Base-by-base conservation (phyloP, 2,329 filamentous ascomycete species). In the Xylariaceae sp. region DNA sequence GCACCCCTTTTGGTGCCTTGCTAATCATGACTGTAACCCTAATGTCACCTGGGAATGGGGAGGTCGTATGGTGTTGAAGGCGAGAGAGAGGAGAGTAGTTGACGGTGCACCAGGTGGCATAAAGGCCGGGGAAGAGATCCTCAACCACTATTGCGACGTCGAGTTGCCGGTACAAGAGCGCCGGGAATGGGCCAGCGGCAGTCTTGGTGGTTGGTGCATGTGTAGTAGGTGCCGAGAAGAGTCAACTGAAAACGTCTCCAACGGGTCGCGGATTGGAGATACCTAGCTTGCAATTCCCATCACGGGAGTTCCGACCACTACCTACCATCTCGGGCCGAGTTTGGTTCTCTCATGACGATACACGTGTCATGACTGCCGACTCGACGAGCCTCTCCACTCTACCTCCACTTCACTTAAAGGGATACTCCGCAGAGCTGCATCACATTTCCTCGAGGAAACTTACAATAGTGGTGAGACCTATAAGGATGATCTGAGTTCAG, bases 11-110 rank as follows among this genome's bases (percentile, higher is more conserved):
- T 99, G 95, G 92, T 98, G 93, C 74, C 80, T 98, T 26, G 93
- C 93, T 23, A 99, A 99, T 69, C 95, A 99, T 72, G 91, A 92
- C 71, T 99, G 95, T 74, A 87, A 96, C 70, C 95, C 95, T 7
- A 97, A 96, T 72, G 92, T 98, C 40, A 84, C 84, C 2, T 99
- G 95, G 95, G 90, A 96, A 68, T 97, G 93, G 91, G 87, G 89
- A 23, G 90, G 89, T 1, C 82, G 82, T 50, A 93, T 95, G 82
- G 82, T 84, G 37, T 84, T 95, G 57, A 85, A 79, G 78, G 84
- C 85, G 2, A 78, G 86, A 46, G 77, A 85, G 59, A 75, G 81
- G 60, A 77, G 84, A 40, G 78, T 89, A 3, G 74, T 82, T 5
- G 82, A 81, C 70, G 66, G 71, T 40, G 65, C 65, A 1, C 71